These are phyloP conservation scores for Lachancea cidri DNA, from an alignment of 805 yeast genomes.

Conservation along the genomic window DNA sequence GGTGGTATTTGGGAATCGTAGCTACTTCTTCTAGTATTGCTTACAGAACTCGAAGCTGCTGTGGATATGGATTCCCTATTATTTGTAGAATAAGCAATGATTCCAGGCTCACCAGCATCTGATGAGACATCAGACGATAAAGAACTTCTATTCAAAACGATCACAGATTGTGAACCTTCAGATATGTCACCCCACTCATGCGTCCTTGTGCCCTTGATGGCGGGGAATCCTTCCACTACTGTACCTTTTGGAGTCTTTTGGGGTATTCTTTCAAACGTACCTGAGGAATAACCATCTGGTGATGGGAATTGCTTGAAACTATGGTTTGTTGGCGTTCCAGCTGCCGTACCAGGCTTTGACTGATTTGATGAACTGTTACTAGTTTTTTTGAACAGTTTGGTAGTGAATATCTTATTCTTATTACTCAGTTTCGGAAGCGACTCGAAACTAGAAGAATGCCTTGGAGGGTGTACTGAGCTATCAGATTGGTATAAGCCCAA, in stretches of 20 bases:
- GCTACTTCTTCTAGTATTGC: conserved; percentile 1
- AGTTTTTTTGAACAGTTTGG: conserved; percentile 27
- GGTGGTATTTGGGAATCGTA: background rate
- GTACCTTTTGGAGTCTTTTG: background rate
- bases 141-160: conserved; percentile 16
- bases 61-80: conserved; percentile 5
- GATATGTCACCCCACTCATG: conserved; percentile 44
- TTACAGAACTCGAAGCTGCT: conserved; percentile 3
- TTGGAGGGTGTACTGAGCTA: conserved; percentile 10
- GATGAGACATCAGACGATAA: conserved; percentile 9
- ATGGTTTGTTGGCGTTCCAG: conserved; percentile 3
- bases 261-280: conserved; percentile 3
- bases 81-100: background rate
- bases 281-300: conserved; percentile 2
- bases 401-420: conserved; percentile 24
- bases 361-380: conserved; percentile 1
- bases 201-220: conserved; percentile 44
- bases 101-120: conserved; percentile 2
- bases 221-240: conserved; percentile 15
- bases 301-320: conserved; percentile 6
- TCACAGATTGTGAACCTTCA: conserved; percentile 19
- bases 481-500: conserved; percentile 16
- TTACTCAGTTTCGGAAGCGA: conserved; percentile 27
- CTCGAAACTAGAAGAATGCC: conserved; percentile 25
- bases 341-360: conserved; percentile 4